These are phyloP conservation scores for Psilocybe tampanensis DNA, from an alignment of 768 basidiomycete species.

Conservation along the genomic window DNA sequence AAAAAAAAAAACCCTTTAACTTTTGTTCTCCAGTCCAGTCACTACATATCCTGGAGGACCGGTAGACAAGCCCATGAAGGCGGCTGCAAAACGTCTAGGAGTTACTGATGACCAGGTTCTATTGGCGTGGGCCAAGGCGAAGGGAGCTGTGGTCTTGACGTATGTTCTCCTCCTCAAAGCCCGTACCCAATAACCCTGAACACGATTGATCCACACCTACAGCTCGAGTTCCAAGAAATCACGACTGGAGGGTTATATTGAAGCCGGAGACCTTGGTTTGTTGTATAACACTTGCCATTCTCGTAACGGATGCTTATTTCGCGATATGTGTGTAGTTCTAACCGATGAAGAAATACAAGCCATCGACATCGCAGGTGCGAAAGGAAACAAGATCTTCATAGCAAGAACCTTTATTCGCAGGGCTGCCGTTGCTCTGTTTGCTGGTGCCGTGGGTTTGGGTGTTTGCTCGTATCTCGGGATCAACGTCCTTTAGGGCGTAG, in stretches of 20 bases:
- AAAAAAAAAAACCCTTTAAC: no score
- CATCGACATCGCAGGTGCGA: conserved; percentile 59
- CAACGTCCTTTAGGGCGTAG: conserved; percentile 14
- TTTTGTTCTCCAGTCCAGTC: no score
- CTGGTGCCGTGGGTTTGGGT: conserved; percentile 23
- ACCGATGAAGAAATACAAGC: conserved; percentile 51
- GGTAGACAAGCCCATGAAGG: conserved; percentile 54
- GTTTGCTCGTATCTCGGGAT: conserved; percentile 24
- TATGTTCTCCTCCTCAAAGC: conserved; percentile 21
- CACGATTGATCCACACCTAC: neutral
- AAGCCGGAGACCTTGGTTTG: conserved; percentile 15
- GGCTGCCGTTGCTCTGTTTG: conserved; percentile 20
- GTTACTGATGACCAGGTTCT: conserved; percentile 67
- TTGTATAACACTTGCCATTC: neutral
- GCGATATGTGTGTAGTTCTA: conserved; percentile 38
- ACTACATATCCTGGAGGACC: no score
- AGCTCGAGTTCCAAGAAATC: conserved; percentile 69
- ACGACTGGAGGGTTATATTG: conserved; percentile 40
- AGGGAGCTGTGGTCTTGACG: conserved; percentile 74
- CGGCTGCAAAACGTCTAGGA: conserved; percentile 50
- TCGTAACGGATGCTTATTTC: neutral
- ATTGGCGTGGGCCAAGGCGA: no score
- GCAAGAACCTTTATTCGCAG: conserved; percentile 14
- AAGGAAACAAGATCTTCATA: conserved; percentile 28
- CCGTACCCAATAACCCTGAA: neutral